Evolutionary conservation across 768 basidiomycete genomes (phyloP).

Genomic region (Trametes cinnabarina): DNA sequence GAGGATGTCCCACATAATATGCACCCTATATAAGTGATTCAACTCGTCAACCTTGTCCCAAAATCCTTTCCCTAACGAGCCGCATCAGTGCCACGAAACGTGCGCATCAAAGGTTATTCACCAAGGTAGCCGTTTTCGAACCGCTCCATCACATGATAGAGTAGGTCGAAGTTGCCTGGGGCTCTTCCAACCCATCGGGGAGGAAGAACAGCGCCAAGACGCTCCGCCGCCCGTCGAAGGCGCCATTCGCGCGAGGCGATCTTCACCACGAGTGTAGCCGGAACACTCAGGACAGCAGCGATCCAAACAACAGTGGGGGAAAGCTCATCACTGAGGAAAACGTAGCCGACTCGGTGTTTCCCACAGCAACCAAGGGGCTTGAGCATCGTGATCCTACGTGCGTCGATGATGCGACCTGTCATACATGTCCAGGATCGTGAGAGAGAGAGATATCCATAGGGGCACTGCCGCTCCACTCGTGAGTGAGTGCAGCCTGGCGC

Average conservation of each 20-base stretch:
- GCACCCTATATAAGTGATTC: constrained; percentile 22
- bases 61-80: constrained; percentile 23
- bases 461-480: too few species aligned
- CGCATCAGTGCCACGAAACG: too few species aligned
- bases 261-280: not conserved
- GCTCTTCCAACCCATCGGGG: not conserved
- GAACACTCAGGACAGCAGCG: not conserved
- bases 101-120: not conserved
- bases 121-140: constrained; percentile 5
- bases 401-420: too few species aligned
- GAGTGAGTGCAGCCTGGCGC: too few species aligned
- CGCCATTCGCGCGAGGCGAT: not conserved
- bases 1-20: constrained; percentile 21
- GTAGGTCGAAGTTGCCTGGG: not conserved
- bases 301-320: too few species aligned
- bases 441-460: too few species aligned
- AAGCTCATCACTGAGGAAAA: too few species aligned
- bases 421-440: too few species aligned
- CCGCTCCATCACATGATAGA: not conserved
- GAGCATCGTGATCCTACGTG: too few species aligned
- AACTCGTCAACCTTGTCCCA: constrained; percentile 24
- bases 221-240: not conserved
- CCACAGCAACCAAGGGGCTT: too few species aligned
- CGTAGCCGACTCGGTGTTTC: too few species aligned
- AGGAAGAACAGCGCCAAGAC: not conserved